Base-by-base conservation (phyloP, 2,329 filamentous ascomycete species). In the Reticulascus tulasneorum region DNA sequence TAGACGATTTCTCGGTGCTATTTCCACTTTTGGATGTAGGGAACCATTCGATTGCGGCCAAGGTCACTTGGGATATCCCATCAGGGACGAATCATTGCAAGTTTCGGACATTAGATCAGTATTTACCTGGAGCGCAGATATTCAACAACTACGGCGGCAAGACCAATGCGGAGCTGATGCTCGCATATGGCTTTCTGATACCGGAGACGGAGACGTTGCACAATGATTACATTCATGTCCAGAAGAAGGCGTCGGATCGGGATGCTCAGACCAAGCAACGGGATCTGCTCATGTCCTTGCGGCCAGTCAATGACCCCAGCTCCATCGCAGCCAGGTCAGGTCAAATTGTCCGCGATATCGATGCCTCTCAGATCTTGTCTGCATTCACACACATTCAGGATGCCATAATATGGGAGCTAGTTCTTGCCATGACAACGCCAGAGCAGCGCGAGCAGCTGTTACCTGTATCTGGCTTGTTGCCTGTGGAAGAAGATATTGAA, bases 131-230 rank as follows among this genome's bases (percentile, higher is more conserved):
- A 0, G 56, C 75, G 20, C 75, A 79, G 46, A 57, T 79, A 17
- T 81, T 70, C 50, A 86, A 86, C 62, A 87, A 86, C 55, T 89
- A 89, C 51, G 84, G 84, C 20, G 56, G 65, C 52, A 85, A 86
- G 58, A 85, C 82, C 7, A 89, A 88, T 49, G 82, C 81, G 40
- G 82, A 86, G 60, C 62, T 84, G 17, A 65, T 84, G 2, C 60
- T 83, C 3, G 78, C 72, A 0, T 84, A 84, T 49, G 77, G 78
- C 3, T 83, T 83, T 51, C 66, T 75, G 44, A 52, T 82, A 0
- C 67, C 71, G 2, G 60, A 67, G 35, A 65, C 64, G 0, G 54
- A 59, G 0, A 54, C 50, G 5, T 58, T 79, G 37, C 75, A 80
- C 51, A 79, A 79, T 47, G 76, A 79, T 53, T 79, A 79, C 49